phyloP scores from a whole-genome alignment of 2,329 filamentous ascomycete species.

The Ilyonectria sp. region DNA sequence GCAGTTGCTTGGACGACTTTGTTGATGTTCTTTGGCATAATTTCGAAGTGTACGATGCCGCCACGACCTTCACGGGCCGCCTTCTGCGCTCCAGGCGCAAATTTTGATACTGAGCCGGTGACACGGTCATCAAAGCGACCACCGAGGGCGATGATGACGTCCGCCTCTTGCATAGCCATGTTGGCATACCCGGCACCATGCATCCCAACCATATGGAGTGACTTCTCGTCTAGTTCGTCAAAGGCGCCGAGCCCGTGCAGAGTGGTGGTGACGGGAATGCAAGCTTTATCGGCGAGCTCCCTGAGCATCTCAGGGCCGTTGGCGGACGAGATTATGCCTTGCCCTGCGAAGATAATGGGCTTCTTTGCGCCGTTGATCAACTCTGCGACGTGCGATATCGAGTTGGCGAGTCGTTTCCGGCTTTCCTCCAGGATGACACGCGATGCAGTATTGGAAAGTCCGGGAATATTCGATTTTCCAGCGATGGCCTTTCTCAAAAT shows the following conservation, averaged over 20 bases:
- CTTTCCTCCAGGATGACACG: conserved; percentile 81
- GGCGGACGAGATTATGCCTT: conserved; percentile 86
- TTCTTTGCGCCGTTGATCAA: conserved; percentile 93
- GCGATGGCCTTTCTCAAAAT: conserved; percentile 89
- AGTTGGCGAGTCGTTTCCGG: conserved; percentile 79
- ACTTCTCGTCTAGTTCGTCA: conserved; percentile 94
- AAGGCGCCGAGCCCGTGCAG: conserved; percentile 93
- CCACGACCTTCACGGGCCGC: conserved; percentile 89
- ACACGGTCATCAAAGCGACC: conserved; percentile 98
- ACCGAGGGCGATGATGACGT: conserved; percentile 95
- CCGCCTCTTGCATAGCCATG: conserved; percentile 97
- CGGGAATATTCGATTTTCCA: conserved; percentile 72
- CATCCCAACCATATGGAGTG: conserved; percentile 99
- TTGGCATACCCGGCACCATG: conserved; percentile 98
- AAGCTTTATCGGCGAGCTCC: conserved; percentile 88
- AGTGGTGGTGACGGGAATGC: conserved; percentile 95
- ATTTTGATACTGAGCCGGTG: conserved; percentile 84
- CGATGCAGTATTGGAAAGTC: conserved; percentile 87
- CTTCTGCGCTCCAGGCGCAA: conserved; percentile 88
- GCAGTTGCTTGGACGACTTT: conserved; percentile 98
- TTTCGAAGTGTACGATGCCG: conserved; percentile 97
- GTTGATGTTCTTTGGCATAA: conserved; percentile 99
- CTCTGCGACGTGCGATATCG: conserved; percentile 83
- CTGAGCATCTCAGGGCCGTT: conserved; percentile 86
- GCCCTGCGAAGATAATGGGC: conserved; percentile 94